These are phyloP conservation scores for Leccinum variicolor DNA, from an alignment of 768 basidiomycete genomes.

Conservation along the genomic window DNA sequence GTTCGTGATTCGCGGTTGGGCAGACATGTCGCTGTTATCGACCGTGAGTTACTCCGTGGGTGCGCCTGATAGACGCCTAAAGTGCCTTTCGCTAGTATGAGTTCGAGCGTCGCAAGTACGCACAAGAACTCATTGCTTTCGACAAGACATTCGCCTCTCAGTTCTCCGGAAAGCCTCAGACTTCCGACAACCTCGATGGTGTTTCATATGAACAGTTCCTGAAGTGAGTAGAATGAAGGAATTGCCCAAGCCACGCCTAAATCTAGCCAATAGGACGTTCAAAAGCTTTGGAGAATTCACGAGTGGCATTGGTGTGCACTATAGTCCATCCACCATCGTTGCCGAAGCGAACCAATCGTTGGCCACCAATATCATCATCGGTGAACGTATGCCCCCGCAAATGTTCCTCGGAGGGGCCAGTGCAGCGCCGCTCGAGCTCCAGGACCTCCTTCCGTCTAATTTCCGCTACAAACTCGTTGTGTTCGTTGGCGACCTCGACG, in stretches of 20 bases:
- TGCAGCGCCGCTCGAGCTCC: constrained; percentile 44
- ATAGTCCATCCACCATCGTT: constrained; percentile 39
- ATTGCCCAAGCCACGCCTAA: background rate
- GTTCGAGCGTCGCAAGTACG: constrained; percentile 50
- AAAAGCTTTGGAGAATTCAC: constrained; percentile 44
- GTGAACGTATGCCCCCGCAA: constrained; percentile 50
- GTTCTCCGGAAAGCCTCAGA: constrained; percentile 52
- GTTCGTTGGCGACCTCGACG: constrained; percentile 38
- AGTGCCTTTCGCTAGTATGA: constrained; percentile 39
- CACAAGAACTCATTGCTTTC: constrained; percentile 52
- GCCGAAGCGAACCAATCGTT: constrained; percentile 32
- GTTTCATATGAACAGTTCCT: constrained; percentile 43
- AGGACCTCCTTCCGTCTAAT: constrained; percentile 47
- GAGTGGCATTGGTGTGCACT: constrained; percentile 50
- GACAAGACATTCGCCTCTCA: constrained; percentile 50
- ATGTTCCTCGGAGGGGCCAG: constrained; percentile 46
- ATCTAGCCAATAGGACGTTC: constrained; percentile 35
- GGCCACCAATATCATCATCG: constrained; percentile 41
- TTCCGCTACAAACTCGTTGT: constrained; percentile 47
- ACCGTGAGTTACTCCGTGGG: constrained; percentile 33
- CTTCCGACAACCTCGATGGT: constrained; percentile 35
- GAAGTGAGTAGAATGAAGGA: constrained; percentile 25
- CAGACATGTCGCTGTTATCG: constrained; percentile 41
- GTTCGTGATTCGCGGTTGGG: constrained; percentile 47
- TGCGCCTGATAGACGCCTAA: background rate